Conservation (phyloP, 164 flowering plant genomes). For the Magnolia kwangsiensis region DNA sequence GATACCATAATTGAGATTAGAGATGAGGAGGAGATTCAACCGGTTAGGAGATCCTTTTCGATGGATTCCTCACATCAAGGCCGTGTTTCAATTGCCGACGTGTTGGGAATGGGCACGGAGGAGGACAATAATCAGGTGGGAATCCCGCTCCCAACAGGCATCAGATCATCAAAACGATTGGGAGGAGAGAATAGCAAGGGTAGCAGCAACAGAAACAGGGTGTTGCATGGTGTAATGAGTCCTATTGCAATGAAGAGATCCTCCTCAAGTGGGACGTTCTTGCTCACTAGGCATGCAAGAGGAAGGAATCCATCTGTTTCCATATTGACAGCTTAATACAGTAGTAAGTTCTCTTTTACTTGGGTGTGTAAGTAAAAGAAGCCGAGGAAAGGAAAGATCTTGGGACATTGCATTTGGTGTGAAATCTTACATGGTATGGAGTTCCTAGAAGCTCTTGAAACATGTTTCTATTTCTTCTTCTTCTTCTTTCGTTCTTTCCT, state of each 20-base stretch:
- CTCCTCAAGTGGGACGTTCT: slow-evolving; percentile 59
- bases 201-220: slow-evolving; percentile 19
- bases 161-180: neutral
- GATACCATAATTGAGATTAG: slow-evolving; percentile 40
- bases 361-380: neutral
- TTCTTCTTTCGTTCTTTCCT: neutral
- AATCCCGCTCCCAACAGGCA: neutral
- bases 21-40: slow-evolving; percentile 26
- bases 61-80: slow-evolving; percentile 39
- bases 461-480: neutral
- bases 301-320: slow-evolving; percentile 21
- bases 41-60: slow-evolving; percentile 58
- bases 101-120: slow-evolving; percentile 25
- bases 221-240: slow-evolving; percentile 33
- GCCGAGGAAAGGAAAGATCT: neutral
- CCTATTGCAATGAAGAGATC: slow-evolving; percentile 59
- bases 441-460: neutral
- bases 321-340: slow-evolving; percentile 3
- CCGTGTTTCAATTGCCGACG: slow-evolving; percentile 44
- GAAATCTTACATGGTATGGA: neutral
- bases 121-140: slow-evolving; percentile 12
- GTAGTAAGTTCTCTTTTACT: neutral
- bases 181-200: slow-evolving; percentile 5
- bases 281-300: slow-evolving; percentile 36
- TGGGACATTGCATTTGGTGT: neutral